Evolutionary conservation across 208 protist genomes (phyloP), one percentile per base, ranked within the genome.

Genomic region (Herpetomonas tarakana): DNA sequence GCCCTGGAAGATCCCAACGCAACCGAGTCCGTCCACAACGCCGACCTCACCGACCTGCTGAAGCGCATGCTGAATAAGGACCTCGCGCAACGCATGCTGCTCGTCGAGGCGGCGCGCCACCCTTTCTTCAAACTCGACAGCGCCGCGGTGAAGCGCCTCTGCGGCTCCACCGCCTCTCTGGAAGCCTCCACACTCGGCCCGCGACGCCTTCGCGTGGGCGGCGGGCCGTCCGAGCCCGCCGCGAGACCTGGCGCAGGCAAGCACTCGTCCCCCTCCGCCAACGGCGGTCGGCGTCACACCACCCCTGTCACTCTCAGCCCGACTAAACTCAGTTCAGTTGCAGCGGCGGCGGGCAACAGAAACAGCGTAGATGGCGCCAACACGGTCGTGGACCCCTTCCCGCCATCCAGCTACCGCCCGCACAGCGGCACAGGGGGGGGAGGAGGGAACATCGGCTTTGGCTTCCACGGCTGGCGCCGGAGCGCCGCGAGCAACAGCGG

Each of bases 11-110:
- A 38, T 4, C 28, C 27, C 28, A 29, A 55, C 9, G 51, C 41
- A 31, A 66, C 78, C 35, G 35, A 55, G 0, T 29, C 69, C 0
- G 52, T 21, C 12, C 44, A 54, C 31, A 79, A 92, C 50, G 19
- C 54, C 11, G 52, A 76, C 14, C 66, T 96, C 14, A 18, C 52
- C 3, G 72, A 91, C 52, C 58, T 93, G 9, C 70, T 96, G 7
- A 14, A 49, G 16, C 26, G 49, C 19, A 92, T 96, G 86, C 61
- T 94, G 31, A 50, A 82, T 7, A 92, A 94, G 62, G 65, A 93
- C 45, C 41, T 79, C 4, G 52, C 65, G 27, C 51, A 74, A 29
- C 83, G 91, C 30, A 65, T 94, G 71, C 44, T 90, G 51, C 50
- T 88, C n/a, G 24, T 53, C 19, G 74, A 29, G 3, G 89, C 81